Conservation (phyloP, 2,329 filamentous ascomycete species). For the Paramyrothecium sp. region DNA sequence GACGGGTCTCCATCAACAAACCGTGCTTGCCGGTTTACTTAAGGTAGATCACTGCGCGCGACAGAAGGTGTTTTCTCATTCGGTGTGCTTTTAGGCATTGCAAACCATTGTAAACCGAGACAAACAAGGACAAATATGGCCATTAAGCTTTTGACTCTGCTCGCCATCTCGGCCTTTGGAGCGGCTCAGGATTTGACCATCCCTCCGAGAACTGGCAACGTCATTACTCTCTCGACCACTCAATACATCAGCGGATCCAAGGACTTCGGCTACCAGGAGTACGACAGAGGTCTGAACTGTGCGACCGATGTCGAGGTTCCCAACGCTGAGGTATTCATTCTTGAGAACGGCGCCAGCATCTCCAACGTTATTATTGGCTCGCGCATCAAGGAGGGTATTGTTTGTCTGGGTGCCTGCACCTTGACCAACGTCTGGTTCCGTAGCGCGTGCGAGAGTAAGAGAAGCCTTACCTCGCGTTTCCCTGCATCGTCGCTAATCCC, state of each 20-base stretch:
- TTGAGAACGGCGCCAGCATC: slow-evolving; percentile 33
- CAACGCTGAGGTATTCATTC: slow-evolving; percentile 33
- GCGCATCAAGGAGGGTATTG: slow-evolving; percentile 37
- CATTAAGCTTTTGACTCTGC: not conserved
- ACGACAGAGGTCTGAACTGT: slow-evolving; percentile 14
- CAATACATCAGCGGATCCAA: slow-evolving; percentile 13
- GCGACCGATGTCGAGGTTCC: slow-evolving; percentile 12
- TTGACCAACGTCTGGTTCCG: slow-evolving; percentile 43
- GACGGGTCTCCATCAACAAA: no score
- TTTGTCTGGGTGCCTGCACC: slow-evolving; percentile 39
- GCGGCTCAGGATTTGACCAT: slow-evolving; percentile 18
- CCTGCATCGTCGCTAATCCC: no score
- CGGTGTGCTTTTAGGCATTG: no score
- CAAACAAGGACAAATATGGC: no score
- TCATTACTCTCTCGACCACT: slow-evolving; percentile 15
- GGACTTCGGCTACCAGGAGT: slow-evolving; percentile 16
- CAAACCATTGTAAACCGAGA: no score
- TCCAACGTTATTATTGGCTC: slow-evolving; percentile 40
- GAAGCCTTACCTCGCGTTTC: not conserved
- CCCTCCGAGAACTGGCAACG: slow-evolving; percentile 15
- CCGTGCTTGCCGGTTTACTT: no score
- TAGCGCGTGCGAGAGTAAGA: slow-evolving; percentile 33
- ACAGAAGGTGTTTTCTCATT: no score
- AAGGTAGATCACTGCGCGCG: no score
- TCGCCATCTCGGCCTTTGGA: slow-evolving; percentile 1